These are phyloP conservation scores for Diddensiella transvaalensis DNA, from an alignment of 805 yeast species.

Conservation along the genomic window DNA sequence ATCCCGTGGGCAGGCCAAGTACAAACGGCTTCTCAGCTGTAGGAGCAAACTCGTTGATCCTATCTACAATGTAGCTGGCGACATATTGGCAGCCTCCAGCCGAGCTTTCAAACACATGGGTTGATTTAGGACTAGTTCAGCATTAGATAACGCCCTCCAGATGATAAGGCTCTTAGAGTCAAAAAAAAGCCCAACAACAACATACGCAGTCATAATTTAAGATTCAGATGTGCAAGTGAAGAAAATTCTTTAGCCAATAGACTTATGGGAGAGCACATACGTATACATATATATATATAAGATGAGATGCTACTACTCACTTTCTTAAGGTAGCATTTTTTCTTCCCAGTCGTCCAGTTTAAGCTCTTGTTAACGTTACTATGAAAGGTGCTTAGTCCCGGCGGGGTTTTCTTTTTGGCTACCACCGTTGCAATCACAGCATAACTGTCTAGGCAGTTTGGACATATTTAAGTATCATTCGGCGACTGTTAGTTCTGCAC, in stretches of 20 bases:
- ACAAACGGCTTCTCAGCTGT: slow-evolving; percentile 44
- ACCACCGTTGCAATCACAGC: background rate
- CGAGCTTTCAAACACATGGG: background rate
- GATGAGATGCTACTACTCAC: background rate
- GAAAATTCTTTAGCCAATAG: too few species aligned
- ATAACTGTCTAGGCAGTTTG: too few species aligned
- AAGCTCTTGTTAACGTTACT: background rate
- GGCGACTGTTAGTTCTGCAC: too few species aligned
- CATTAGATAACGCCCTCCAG: background rate
- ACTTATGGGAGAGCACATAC: background rate
- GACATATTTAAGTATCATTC: too few species aligned
- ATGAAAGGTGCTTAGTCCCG: background rate
- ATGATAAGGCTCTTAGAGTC: background rate
- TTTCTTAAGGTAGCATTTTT: background rate
- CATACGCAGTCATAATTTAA: background rate
- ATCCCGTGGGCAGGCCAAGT: slow-evolving; percentile 58
- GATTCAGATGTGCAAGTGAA: background rate
- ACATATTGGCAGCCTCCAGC: slow-evolving; percentile 32
- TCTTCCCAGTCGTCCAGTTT: background rate
- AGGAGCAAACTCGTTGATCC: slow-evolving; percentile 45
- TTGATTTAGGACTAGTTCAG: background rate
- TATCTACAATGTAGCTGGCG: slow-evolving; percentile 44
- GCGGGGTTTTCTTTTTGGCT: background rate
- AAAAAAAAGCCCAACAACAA: too few species aligned
- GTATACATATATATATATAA: too few species aligned